phyloP scores from a whole-genome alignment of 371 early-diverging fungal species.

The Haplosporangium sp. region DNA sequence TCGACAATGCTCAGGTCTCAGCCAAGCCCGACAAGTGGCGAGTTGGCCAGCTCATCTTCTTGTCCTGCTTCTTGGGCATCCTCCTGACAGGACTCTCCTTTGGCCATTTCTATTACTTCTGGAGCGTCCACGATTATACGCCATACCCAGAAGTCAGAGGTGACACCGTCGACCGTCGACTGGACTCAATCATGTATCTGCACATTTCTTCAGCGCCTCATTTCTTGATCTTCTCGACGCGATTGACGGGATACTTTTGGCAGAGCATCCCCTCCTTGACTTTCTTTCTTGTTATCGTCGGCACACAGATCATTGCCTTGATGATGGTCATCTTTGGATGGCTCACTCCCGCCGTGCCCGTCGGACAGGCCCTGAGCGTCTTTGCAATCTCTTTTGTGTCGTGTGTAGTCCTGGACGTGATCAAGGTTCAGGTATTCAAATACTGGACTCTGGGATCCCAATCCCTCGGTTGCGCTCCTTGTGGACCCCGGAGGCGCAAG shows the following conservation, averaged over 20 bases:
- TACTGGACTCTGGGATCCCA: constrained; percentile 64
- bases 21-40: constrained; percentile 92
- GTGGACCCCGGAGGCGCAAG: constrained; percentile 31
- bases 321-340: constrained; percentile 87
- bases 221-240: constrained; percentile 93
- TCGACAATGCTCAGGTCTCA: constrained; percentile 92
- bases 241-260: constrained; percentile 89
- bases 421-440: constrained; percentile 87
- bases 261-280: constrained; percentile 76
- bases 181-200: constrained; percentile 90
- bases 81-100: constrained; percentile 82
- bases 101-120: constrained; percentile 82
- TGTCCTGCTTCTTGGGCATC: constrained; percentile 80
- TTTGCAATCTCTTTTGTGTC: constrained; percentile 76
- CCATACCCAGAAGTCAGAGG: constrained; percentile 32
- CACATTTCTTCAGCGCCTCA: constrained; percentile 92
- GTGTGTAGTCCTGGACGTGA: constrained; percentile 83
- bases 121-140: constrained; percentile 56
- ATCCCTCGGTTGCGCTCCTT: constrained; percentile 37
- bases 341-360: constrained; percentile 68
- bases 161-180: constrained; percentile 39
- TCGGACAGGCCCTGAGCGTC: constrained; percentile 65
- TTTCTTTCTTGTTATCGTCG: constrained; percentile 81
- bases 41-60: constrained; percentile 86
- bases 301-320: constrained; percentile 92